Evolutionary conservation across 2,329 filamentous ascomycete genomes (phyloP).

Genomic region (Tolypocladium tropicale): DNA sequence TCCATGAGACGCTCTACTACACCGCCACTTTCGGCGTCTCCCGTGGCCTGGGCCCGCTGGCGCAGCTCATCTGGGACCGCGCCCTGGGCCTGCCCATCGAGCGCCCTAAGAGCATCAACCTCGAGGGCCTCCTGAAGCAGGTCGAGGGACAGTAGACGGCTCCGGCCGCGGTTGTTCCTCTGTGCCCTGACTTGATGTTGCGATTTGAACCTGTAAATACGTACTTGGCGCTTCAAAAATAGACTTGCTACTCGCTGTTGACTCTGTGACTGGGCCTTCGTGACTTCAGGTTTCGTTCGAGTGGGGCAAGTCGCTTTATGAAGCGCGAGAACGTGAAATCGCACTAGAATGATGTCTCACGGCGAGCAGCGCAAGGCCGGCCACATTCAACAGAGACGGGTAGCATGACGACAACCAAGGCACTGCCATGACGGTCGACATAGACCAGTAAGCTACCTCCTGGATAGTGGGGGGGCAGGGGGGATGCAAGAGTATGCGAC

Average conservation of each 20-base stretch:
- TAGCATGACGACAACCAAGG: too few relatives aligned
- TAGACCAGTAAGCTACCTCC: too few relatives aligned
- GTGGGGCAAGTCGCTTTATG: too few relatives aligned
- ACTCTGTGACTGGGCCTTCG: neutral
- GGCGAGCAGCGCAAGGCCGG: too few relatives aligned
- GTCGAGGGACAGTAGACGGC: conserved; percentile 34
- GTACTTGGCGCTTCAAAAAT: neutral
- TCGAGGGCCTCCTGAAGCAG: conserved; percentile 71
- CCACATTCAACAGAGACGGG: too few relatives aligned
- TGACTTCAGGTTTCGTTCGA: too few relatives aligned
- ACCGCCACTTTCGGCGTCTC: conserved; percentile 62
- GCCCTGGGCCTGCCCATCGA: conserved; percentile 92
- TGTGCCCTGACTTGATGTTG: neutral
- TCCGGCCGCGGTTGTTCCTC: neutral
- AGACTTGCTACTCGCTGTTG: neutral
- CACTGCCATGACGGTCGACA: too few relatives aligned
- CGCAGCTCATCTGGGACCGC: conserved; percentile 93
- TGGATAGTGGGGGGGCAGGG: too few relatives aligned
- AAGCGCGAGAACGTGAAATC: too few relatives aligned
- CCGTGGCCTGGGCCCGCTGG: conserved; percentile 71
- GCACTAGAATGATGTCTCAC: too few relatives aligned
- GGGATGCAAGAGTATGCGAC: too few relatives aligned
- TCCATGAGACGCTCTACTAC: conserved; percentile 96
- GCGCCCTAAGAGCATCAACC: conserved; percentile 93
- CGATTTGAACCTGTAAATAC: neutral